Evolutionary conservation across 2,329 filamentous ascomycete species (phyloP), one percentile per base, ranked within the genome.

Genomic region (Alternaria tenuissima): DNA sequence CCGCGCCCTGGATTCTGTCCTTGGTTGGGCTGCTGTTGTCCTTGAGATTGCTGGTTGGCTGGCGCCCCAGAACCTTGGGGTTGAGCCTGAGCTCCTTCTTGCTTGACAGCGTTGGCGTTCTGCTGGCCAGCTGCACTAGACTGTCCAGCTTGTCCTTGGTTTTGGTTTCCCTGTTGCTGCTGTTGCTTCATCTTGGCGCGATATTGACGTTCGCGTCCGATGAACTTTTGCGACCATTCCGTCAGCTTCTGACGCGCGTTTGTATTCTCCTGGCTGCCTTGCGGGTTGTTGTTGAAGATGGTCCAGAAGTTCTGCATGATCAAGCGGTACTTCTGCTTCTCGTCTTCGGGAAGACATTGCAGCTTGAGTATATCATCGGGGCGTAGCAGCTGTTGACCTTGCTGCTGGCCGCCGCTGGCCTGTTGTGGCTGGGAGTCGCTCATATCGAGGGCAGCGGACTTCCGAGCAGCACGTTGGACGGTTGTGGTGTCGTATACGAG

Each of bases 231-330:
- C 7, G 84, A 85, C 49, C 84, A 80, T 59, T 84, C 80, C 14
- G 81, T 79, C 20, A 88, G 80, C 64, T 84, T 85, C 28, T 79
- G 75, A 52, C 84, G 82, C 12, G 83, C 85, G 42, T 78, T 76
- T 57, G 80, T 80, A 66, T 86, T 83, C 59, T 86, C 82, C 1
- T 78, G 71, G 52, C 80, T 84, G 54, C 83, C 82, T 34, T 78
- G 76, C 12, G 84, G 80, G 41, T 81, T 81, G 42, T 71, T 81
- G 60, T 86, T 82, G 52, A 86, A 78, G 32, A 81, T 74, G 30
- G 82, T 81, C 86, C 86, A 89, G 51, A 87, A 80, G 61, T 80
- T 82, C 57, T 81, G 80, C 62, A 89, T 82, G 20, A 84, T 79
- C 49, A 81, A 77, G 58, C 83, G 84, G 69, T 87, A 87, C 65